A percentile compares a stretch with the other conserved stretches of the same genome.
These are phyloP conservation scores for Aspergillus udagawae DNA, from an alignment of 2,329 filamentous ascomycete genomes.

Conservation along the genomic window DNA sequence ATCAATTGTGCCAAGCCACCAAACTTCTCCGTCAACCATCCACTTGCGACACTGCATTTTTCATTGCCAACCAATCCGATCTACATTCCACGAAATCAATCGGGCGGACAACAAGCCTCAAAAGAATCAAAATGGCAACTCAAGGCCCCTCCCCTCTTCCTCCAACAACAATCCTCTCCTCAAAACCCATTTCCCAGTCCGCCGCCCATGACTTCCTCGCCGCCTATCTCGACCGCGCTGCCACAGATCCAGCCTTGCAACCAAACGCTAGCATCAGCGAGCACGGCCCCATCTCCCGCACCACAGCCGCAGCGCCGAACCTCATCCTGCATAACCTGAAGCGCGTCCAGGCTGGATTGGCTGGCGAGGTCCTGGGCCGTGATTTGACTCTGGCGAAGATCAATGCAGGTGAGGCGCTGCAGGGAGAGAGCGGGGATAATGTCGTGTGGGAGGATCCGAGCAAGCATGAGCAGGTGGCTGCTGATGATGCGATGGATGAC, in stretches of 20 bases:
- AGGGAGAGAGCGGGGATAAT: constrained; percentile 20
- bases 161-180: constrained; percentile 34
- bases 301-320: constrained; percentile 38
- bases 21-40: not conserved
- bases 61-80: not conserved
- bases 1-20: not conserved
- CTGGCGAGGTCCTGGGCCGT: constrained; percentile 39
- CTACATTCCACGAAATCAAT: not conserved
- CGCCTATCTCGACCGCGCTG: constrained; percentile 40
- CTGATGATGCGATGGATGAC: constrained; percentile 40
- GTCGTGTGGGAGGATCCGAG: constrained; percentile 37
- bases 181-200: constrained; percentile 34
- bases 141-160: constrained; percentile 36
- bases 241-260: constrained; percentile 40
- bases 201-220: constrained; percentile 40
- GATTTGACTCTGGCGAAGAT: constrained; percentile 37
- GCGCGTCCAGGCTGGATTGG: constrained; percentile 42
- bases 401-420: constrained; percentile 29
- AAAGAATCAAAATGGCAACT: constrained; percentile 29
- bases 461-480: constrained; percentile 40
- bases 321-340: constrained; percentile 44
- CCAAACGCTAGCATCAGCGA: constrained; percentile 43
- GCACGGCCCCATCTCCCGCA: constrained; percentile 40
- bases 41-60: not conserved
- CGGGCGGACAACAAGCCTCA: not conserved